Evolutionary conservation across 2,329 filamentous ascomycete genomes (phyloP).

Genomic region (Aspergillus eucalypticola): DNA sequence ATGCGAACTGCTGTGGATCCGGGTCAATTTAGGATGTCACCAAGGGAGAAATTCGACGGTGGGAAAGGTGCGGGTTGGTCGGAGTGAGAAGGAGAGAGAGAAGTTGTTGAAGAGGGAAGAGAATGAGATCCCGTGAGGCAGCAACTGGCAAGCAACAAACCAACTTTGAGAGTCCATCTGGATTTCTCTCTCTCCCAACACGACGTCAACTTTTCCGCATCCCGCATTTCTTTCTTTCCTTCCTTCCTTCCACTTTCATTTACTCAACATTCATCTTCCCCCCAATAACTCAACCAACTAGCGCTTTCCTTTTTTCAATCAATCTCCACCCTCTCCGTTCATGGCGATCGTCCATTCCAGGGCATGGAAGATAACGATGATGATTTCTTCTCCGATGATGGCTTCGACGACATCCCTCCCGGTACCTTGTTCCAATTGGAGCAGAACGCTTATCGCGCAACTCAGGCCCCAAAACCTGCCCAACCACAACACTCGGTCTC

Average conservation of each 20-base stretch:
- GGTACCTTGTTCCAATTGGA: slow-evolving; percentile 48
- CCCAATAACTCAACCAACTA: not conserved
- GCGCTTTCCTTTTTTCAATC: not conserved
- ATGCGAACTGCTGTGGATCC: not conserved
- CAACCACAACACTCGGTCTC: slow-evolving; percentile 6
- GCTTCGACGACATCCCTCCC: slow-evolving; percentile 47
- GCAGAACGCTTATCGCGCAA: slow-evolving; percentile 48
- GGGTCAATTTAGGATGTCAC: not conserved
- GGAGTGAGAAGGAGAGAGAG: slow-evolving; percentile 4
- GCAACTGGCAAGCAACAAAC: slow-evolving; percentile 7
- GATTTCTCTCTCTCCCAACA: not conserved
- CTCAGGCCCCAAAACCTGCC: slow-evolving; percentile 36
- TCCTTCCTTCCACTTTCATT: not conserved
- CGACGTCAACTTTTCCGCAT: slow-evolving; percentile 13
- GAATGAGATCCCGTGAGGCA: slow-evolving; percentile 12
- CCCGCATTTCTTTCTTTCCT: not conserved
- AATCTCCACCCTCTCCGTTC: slow-evolving; percentile 21
- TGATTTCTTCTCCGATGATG: slow-evolving; percentile 51
- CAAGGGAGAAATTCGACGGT: slow-evolving; percentile 7
- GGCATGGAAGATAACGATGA: slow-evolving; percentile 52
- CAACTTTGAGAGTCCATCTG: slow-evolving; percentile 2
- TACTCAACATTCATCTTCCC: not conserved
- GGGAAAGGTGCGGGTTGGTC: slow-evolving; percentile 11
- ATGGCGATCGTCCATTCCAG: slow-evolving; percentile 36
- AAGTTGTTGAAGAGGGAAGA: slow-evolving; percentile 5